These are phyloP conservation scores for Wickerhamiella alocasiicola DNA, from an alignment of 805 yeast species.

Conservation along the genomic window DNA sequence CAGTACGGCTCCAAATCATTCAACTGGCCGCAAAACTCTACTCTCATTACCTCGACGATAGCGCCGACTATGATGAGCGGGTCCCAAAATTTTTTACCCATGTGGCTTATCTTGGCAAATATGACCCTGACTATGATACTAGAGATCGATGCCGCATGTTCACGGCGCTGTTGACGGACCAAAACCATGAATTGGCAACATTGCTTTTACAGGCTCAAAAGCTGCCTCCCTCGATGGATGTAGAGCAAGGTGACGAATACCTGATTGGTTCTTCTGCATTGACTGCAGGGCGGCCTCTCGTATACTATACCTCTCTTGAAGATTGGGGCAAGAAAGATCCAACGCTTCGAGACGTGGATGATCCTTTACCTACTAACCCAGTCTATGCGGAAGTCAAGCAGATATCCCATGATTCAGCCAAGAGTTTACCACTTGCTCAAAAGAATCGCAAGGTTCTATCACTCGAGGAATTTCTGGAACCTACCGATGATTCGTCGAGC, in stretches of 20 bases:
- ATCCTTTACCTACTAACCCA: not conserved
- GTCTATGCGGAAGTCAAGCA: not conserved
- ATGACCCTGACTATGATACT: slow-evolving; percentile 63
- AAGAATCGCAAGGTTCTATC: slow-evolving; percentile 7
- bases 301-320: slow-evolving; percentile 27
- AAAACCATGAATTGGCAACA: slow-evolving; percentile 48
- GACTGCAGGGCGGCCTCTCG: slow-evolving; percentile 24
- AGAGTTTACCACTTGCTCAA: not conserved
- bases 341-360: not conserved
- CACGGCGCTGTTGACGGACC: slow-evolving; percentile 41
- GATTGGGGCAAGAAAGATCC: slow-evolving; percentile 35
- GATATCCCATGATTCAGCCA: not conserved
- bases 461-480: slow-evolving; percentile 5
- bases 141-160: slow-evolving; percentile 77
- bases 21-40: slow-evolving; percentile 62
- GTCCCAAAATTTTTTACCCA: slow-evolving; percentile 46
- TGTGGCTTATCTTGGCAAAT: slow-evolving; percentile 51
- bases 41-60: slow-evolving; percentile 40
- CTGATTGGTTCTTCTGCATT: slow-evolving; percentile 26
- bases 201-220: slow-evolving; percentile 68
- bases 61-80: slow-evolving; percentile 14
- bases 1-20: slow-evolving; percentile 58
- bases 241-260: slow-evolving; percentile 14
- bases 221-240: slow-evolving; percentile 37
- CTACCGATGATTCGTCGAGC: not conserved